A percentile compares a stretch with the other conserved stretches of the same genome.
phyloP scores from a whole-genome alignment of 1,284 basidiomycete species.

The Schizophyllum commune region DNA sequence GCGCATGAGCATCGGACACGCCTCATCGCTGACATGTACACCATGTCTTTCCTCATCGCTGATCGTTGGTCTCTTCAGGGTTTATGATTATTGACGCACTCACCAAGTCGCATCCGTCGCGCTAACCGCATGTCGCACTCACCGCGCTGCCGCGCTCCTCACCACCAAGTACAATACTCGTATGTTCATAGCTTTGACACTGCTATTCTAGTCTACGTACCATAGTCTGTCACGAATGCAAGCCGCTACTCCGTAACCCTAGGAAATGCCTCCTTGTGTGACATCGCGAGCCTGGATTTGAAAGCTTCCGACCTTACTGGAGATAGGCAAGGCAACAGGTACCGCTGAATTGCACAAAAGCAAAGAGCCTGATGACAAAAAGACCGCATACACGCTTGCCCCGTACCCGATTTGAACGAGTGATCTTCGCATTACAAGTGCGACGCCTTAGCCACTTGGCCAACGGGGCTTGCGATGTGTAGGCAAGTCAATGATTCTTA shows the following conservation, averaged over 20 bases:
- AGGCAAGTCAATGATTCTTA: too few species aligned
- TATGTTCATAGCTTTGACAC: background rate
- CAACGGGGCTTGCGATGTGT: background rate
- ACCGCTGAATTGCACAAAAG: too few species aligned
- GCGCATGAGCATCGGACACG: too few species aligned
- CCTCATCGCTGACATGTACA: too few species aligned
- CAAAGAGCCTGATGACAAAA: background rate
- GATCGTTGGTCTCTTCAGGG: background rate
- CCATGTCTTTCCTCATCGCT: background rate
- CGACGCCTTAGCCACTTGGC: constrained; percentile 6
- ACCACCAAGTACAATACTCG: background rate
- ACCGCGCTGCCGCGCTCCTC: background rate
- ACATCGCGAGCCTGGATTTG: too few species aligned
- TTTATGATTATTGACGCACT: background rate
- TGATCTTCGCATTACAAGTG: constrained; percentile 7
- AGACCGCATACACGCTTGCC: background rate
- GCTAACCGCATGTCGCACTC: background rate
- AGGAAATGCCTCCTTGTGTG: too few species aligned
- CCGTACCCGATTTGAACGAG: constrained; percentile 6
- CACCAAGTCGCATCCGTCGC: background rate
- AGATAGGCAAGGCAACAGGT: too few species aligned
- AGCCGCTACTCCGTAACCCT: background rate
- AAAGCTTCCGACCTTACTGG: too few species aligned
- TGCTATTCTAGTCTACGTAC: background rate
- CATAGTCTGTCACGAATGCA: background rate